phyloP scores from a whole-genome alignment of 2,329 filamentous ascomycete genomes.

The Aspergillus unguis region DNA sequence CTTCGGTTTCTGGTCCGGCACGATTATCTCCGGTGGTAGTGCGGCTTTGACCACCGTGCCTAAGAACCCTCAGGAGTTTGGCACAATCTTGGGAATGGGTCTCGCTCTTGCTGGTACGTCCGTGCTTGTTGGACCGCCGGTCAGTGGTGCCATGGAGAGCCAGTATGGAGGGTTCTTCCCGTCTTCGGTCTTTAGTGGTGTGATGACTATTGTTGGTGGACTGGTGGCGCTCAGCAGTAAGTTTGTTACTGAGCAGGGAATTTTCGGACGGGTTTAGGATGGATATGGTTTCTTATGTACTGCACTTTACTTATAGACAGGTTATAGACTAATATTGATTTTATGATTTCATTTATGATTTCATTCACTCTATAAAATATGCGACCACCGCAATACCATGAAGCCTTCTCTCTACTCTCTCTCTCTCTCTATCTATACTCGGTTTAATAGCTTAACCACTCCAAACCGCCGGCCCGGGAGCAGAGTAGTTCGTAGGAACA shows the following conservation, averaged over 20 bases:
- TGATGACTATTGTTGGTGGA: constrained; percentile 16
- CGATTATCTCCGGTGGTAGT: constrained; percentile 37
- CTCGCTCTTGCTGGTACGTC: constrained; percentile 34
- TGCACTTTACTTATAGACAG: no score
- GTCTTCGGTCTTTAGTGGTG: constrained; percentile 38
- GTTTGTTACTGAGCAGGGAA: constrained; percentile 32
- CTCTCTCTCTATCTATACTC: neutral
- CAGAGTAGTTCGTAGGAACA: neutral
- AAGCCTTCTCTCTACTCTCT: neutral
- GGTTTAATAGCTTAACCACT: neutral
- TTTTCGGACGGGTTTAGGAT: constrained; percentile 31
- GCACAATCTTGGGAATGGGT: constrained; percentile 43
- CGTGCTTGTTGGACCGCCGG: constrained; percentile 48
- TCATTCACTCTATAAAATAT: no score
- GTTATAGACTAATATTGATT: neutral
- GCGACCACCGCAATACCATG: neutral
- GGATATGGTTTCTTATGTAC: no score
- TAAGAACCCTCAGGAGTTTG: constrained; percentile 30
- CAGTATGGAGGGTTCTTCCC: constrained; percentile 40
- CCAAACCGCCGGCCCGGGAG: neutral
- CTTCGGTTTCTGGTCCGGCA: constrained; percentile 42
- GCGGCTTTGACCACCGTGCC: constrained; percentile 34
- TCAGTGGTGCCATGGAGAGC: constrained; percentile 46
- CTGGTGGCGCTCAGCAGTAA: constrained; percentile 20
- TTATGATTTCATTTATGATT: neutral